Percentiles rank a stretch among this genome's conserved stretches.
phyloP scores from a whole-genome alignment of 2,329 filamentous ascomycete genomes.

The Xylaria sp. region DNA sequence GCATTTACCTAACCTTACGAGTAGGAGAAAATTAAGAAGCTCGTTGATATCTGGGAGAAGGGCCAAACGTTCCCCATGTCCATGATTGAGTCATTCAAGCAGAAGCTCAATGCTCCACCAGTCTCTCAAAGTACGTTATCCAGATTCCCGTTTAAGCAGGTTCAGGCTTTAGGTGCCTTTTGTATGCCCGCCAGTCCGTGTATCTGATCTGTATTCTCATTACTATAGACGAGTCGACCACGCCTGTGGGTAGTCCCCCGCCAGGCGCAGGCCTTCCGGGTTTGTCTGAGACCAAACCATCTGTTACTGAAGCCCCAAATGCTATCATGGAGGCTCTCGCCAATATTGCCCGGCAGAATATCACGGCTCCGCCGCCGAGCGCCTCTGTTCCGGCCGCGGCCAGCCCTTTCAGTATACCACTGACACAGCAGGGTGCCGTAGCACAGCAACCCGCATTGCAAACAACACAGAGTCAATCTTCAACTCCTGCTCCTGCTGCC shows the following conservation, averaged over 20 bases:
- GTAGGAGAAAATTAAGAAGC: constrained; percentile 95
- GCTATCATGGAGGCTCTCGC: constrained; percentile 83
- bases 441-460: constrained; percentile 42
- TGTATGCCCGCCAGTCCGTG: constrained; percentile 30
- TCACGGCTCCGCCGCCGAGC: constrained; percentile 58
- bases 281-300: constrained; percentile 47
- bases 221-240: constrained; percentile 76
- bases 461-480: constrained; percentile 46
- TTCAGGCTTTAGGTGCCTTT: constrained; percentile 20
- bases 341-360: constrained; percentile 82
- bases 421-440: constrained; percentile 41
- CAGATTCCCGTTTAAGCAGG: constrained; percentile 14
- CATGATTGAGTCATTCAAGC: constrained; percentile 85
- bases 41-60: constrained; percentile 98
- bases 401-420: constrained; percentile 43
- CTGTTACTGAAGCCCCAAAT: constrained; percentile 58
- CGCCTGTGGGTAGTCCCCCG: constrained; percentile 73
- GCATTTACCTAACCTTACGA: constrained; percentile 59
- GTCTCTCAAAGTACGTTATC: constrained; percentile 71
- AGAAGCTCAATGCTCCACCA: constrained; percentile 75
- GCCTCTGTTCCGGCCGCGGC: constrained; percentile 55
- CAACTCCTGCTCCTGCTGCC: constrained; percentile 49
- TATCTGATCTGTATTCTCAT: constrained; percentile 55
- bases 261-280: constrained; percentile 55
- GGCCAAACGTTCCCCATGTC: constrained; percentile 86